Percentiles rank a stretch among this genome's conserved stretches.
These are phyloP conservation scores for Penicillium waksmanii DNA, from an alignment of 495 filamentous ascomycete species.

Conservation along the genomic window DNA sequence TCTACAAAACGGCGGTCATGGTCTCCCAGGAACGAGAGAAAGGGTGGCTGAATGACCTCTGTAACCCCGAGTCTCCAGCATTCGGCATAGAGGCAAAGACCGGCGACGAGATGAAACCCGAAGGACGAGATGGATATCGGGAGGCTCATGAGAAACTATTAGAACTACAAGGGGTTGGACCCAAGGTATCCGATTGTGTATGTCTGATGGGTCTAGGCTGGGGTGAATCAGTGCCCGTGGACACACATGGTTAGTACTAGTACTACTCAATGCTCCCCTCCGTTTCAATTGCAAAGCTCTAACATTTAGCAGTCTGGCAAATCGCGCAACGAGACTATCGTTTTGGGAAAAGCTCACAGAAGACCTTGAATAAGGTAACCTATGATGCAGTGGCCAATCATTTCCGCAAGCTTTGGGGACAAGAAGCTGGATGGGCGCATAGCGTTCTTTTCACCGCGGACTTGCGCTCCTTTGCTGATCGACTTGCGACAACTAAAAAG, in stretches of 20 bases:
- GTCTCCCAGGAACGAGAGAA: slow-evolving; percentile 64
- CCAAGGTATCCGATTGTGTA: slow-evolving; percentile 96
- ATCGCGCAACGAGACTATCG: slow-evolving; percentile 95
- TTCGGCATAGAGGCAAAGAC: slow-evolving; percentile 48
- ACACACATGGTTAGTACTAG: slow-evolving; percentile 75
- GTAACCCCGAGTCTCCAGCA: slow-evolving; percentile 74
- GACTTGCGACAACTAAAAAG: slow-evolving; percentile 52
- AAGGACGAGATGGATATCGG: slow-evolving; percentile 71
- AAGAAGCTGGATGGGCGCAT: slow-evolving; percentile 96
- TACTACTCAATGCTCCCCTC: background rate
- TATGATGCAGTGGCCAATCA: slow-evolving; percentile 90
- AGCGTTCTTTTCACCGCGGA: slow-evolving; percentile 96
- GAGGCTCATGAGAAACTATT: slow-evolving; percentile 82
- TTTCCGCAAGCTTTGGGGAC: slow-evolving; percentile 89
- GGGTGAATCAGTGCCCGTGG: slow-evolving; percentile 91
- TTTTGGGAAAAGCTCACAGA: slow-evolving; percentile 82
- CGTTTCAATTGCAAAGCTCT: background rate
- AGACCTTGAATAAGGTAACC: slow-evolving; percentile 82
- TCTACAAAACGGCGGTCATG: slow-evolving; percentile 80
- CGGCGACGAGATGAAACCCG: slow-evolving; percentile 56
- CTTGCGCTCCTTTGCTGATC: slow-evolving; percentile 79
- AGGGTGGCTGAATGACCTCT: slow-evolving; percentile 76
- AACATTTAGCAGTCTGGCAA: slow-evolving; percentile 74
- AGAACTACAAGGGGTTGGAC: slow-evolving; percentile 81
- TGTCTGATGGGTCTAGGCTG: slow-evolving; percentile 98